Evolutionary conservation across 169 alveolate species (phyloP).

Genomic region (Neospora caninum): DNA sequence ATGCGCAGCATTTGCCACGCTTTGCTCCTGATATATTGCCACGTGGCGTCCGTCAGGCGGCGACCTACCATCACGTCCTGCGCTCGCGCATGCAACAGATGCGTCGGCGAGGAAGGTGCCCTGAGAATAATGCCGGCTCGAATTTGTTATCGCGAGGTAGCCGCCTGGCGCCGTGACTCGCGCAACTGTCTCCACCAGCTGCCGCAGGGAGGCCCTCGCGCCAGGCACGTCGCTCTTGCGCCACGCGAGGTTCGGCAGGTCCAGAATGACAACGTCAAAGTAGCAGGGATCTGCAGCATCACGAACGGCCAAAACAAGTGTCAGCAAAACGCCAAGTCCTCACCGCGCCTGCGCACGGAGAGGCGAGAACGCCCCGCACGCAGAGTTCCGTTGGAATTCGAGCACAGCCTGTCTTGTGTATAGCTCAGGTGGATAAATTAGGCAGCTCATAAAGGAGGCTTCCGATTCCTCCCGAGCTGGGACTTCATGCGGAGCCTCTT

Average conservation of each 20-base stretch:
- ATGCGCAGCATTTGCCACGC: too few relatives aligned
- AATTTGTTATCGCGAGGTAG: neutral
- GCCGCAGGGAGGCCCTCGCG: neutral
- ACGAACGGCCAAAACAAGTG: neutral
- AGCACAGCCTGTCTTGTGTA: too few relatives aligned
- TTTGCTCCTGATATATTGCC: too few relatives aligned
- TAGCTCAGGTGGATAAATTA: too few relatives aligned
- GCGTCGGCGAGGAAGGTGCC: neutral
- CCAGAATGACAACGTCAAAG: neutral
- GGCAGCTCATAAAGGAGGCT: too few relatives aligned
- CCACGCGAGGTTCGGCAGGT: neutral
- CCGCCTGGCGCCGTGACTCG: constrained; percentile 2
- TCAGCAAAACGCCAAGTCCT: neutral
- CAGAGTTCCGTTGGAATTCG: too few relatives aligned
- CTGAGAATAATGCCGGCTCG: neutral
- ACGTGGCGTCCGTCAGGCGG: neutral
- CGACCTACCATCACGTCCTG: neutral
- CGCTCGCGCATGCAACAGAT: neutral
- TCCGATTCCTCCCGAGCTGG: too few relatives aligned
- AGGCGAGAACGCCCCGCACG: too few relatives aligned
- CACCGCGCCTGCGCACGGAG: too few relatives aligned
- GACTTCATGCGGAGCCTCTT: too few relatives aligned
- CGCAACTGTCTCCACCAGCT: neutral
- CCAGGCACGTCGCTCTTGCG: constrained; percentile 3
- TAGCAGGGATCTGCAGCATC: neutral